Evolutionary conservation across 1,284 basidiomycete species (phyloP).

Genomic region (Spongiforma sp.): DNA sequence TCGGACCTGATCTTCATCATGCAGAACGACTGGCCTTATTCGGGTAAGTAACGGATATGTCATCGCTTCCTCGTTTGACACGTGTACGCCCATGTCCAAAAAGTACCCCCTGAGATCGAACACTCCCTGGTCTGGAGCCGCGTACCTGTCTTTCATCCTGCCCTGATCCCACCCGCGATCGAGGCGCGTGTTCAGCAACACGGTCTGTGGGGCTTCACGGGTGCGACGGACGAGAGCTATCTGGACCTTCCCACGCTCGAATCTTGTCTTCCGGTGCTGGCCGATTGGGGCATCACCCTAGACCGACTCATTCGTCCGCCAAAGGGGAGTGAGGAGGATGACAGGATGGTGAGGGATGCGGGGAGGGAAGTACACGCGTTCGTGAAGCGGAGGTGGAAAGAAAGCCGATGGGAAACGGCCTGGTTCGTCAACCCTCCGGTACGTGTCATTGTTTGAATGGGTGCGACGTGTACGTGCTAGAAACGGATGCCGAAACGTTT

Average conservation of each 20-base stretch:
- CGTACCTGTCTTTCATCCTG: slow-evolving; percentile 67
- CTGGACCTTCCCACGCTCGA: slow-evolving; percentile 70
- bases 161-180: slow-evolving; percentile 51
- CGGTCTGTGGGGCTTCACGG: slow-evolving; percentile 82
- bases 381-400: slow-evolving; percentile 66
- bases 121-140: slow-evolving; percentile 80
- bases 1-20: slow-evolving; percentile 70
- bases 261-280: slow-evolving; percentile 59
- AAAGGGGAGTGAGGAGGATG: slow-evolving; percentile 54
- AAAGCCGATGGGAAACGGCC: slow-evolving; percentile 77
- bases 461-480: no score
- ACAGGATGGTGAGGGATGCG: slow-evolving; percentile 52
- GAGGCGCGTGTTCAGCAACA: slow-evolving; percentile 58
- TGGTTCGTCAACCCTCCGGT: slow-evolving; percentile 89
- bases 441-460: no score
- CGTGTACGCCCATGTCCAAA: no score
- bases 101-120: slow-evolving; percentile 75
- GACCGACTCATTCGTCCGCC: slow-evolving; percentile 56
- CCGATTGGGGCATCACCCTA: slow-evolving; percentile 71
- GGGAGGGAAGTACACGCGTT: slow-evolving; percentile 66
- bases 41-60: no score
- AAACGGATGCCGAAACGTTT: slow-evolving; percentile 7
- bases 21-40: slow-evolving; percentile 86
- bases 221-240: slow-evolving; percentile 68
- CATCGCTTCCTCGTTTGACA: no score